Evolutionary conservation across 305 asterid genomes (phyloP).

Genomic region (Fraxinus latifolia): DNA sequence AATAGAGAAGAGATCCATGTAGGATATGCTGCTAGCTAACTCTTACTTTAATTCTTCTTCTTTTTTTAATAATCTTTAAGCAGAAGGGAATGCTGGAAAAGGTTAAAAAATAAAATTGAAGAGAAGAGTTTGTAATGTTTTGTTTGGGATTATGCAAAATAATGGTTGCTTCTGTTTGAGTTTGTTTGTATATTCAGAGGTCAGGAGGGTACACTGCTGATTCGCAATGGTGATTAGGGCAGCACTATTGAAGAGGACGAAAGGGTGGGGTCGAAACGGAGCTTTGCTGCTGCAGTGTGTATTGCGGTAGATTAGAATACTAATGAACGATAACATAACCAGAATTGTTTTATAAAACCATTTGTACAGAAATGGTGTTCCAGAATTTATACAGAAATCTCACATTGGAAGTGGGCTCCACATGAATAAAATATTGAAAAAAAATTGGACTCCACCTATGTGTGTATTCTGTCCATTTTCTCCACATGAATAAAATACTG

Average conservation of each 20-base stretch:
- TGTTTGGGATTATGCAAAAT: neutral
- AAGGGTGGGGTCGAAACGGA: neutral
- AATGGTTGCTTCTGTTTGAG: neutral
- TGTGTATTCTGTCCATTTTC: too few relatives aligned
- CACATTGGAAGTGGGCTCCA: too few relatives aligned
- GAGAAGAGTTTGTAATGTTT: neutral
- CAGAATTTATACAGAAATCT: too few relatives aligned
- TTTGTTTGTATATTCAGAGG: slow-evolving; percentile 5
- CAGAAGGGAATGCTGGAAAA: neutral
- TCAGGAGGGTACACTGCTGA: neutral
- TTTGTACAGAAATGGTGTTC: too few relatives aligned
- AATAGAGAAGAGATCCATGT: slow-evolving; percentile 47
- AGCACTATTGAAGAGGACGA: neutral
- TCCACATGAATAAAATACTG: too few relatives aligned
- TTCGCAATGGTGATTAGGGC: neutral
- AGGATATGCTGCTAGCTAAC: neutral
- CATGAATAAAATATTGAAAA: too few relatives aligned
- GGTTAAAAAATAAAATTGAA: slow-evolving; percentile 21
- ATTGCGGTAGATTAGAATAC: neutral
- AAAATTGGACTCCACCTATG: too few relatives aligned
- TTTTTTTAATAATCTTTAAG: neutral
- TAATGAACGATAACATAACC: too few relatives aligned
- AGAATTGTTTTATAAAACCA: too few relatives aligned
- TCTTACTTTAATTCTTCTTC: neutral
- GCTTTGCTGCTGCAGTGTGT: neutral